These are phyloP conservation scores for Arachis hypogaea DNA, from an alignment of 306 rosid genomes.

Conservation along the genomic window DNA sequence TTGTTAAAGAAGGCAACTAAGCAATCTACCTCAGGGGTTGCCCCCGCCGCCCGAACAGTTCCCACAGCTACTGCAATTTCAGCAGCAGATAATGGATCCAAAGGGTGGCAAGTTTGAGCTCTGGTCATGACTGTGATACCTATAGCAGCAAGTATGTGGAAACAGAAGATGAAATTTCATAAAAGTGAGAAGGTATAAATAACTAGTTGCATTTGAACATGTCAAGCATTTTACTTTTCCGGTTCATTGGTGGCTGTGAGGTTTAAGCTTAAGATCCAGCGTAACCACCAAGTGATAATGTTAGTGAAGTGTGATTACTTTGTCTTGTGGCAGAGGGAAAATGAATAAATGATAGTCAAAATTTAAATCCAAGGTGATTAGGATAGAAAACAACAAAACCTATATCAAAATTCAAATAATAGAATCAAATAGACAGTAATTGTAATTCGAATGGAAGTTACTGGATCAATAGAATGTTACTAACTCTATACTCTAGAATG, in stretches of 20 bases:
- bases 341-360: neutral
- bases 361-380: neutral
- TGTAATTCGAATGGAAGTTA: constrained; percentile 1
- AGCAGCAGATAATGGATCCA: constrained; percentile 77
- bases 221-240: too few relatives aligned
- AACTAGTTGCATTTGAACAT: neutral
- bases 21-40: constrained; percentile 71
- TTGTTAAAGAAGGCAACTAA: neutral
- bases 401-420: constrained; percentile 18
- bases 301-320: neutral
- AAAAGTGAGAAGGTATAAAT: neutral
- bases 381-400: constrained; percentile 34
- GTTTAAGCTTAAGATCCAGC: too few relatives aligned
- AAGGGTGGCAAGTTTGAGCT: constrained; percentile 72
- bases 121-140: constrained; percentile 65
- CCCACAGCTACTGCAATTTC: constrained; percentile 78
- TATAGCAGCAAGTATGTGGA: constrained; percentile 32
- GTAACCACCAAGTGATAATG: too few relatives aligned
- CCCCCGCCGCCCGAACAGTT: constrained; percentile 78
- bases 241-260: too few relatives aligned
- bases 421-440: neutral
- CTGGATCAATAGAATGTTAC: neutral
- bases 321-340: constrained; percentile 24
- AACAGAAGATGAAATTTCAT: neutral
- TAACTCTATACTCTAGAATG: neutral